Conservation (phyloP, 1,139 yeast species). For the Pneumocystis jirovecii region DNA sequence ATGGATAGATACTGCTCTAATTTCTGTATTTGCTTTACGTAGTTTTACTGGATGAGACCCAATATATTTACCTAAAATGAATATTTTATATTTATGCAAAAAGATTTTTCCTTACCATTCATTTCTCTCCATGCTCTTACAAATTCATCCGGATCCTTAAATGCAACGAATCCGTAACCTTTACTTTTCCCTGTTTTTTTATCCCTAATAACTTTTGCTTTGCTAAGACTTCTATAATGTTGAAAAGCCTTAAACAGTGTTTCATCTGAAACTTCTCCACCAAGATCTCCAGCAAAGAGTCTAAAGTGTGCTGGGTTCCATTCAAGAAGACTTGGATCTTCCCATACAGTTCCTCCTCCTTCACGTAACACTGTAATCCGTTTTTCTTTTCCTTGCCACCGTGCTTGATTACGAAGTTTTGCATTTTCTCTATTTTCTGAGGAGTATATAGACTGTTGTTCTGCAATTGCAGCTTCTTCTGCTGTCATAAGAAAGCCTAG, state of each 20-base stretch:
- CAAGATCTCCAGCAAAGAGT: conserved; percentile 75
- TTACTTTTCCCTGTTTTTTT: conserved; percentile 85
- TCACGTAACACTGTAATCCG: conserved; percentile 29
- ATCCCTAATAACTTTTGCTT: conserved; percentile 96
- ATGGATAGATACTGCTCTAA: conserved; percentile 9
- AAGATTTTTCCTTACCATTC: conserved; percentile 42
- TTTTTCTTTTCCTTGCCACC: conserved; percentile 10
- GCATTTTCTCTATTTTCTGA: conserved; percentile 12
- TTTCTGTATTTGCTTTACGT: conserved; percentile 35
- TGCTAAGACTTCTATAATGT: conserved; percentile 48
- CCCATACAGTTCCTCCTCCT: conserved; percentile 38
- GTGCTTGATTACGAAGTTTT: conserved; percentile 4
- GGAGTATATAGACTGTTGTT: conserved; percentile 20
- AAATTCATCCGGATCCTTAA: conserved; percentile 51
- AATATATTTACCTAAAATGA: conserved; percentile 41
- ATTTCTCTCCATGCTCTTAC: conserved; percentile 54
- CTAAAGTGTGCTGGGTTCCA: conserved; percentile 46
- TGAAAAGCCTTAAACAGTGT: conserved; percentile 43
- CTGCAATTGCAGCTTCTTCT: conserved; percentile 18
- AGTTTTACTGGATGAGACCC: conserved; percentile 62
- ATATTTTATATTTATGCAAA: not conserved
- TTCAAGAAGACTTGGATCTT: conserved; percentile 34
- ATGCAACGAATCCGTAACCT: conserved; percentile 89
- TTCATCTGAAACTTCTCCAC: conserved; percentile 73
- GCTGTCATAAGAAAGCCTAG: not conserved